Conservation (phyloP, 768 basidiomycete genomes). For the Agaricus sinodeliciosus region DNA sequence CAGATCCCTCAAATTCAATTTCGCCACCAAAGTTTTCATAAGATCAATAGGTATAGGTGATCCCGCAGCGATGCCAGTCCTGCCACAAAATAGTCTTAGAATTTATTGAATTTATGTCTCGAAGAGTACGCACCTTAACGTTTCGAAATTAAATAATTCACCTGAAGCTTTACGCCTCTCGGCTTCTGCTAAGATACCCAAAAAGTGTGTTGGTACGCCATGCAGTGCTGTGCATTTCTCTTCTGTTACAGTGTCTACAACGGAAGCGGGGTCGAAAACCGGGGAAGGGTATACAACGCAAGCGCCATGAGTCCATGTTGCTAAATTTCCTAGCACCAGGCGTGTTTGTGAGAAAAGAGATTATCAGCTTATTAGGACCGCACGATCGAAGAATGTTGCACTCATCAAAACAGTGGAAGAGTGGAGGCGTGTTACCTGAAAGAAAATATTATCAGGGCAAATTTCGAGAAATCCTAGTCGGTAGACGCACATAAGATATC, state of each 20-base stretch:
- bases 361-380: conserved; percentile 6
- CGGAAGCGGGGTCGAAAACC: conserved; percentile 52
- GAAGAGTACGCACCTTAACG: conserved; percentile 41
- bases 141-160: conserved; percentile 38
- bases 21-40: conserved; percentile 65
- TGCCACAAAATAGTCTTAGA: conserved; percentile 17
- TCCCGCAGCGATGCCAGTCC: conserved; percentile 81
- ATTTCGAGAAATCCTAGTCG: not conserved
- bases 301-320: conserved; percentile 68
- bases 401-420: conserved; percentile 91
- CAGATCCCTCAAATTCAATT: conserved; percentile 61
- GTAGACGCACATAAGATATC: conserved; percentile 57
- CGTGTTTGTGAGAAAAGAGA: conserved; percentile 33
- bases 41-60: conserved; percentile 73
- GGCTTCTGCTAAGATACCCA: conserved; percentile 66
- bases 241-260: conserved; percentile 62
- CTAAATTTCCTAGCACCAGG: conserved; percentile 76
- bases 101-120: not conserved
- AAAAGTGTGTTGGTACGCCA: conserved; percentile 82
- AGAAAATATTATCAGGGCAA: not conserved
- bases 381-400: conserved; percentile 20
- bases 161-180: conserved; percentile 43
- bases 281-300: conserved; percentile 73
- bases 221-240: conserved; percentile 77
- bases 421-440: conserved; percentile 73